Evolutionary conservation across 1,139 yeast species (phyloP), one percentile per base, ranked within the genome.

Genomic region (Diutina mesorugosa): DNA sequence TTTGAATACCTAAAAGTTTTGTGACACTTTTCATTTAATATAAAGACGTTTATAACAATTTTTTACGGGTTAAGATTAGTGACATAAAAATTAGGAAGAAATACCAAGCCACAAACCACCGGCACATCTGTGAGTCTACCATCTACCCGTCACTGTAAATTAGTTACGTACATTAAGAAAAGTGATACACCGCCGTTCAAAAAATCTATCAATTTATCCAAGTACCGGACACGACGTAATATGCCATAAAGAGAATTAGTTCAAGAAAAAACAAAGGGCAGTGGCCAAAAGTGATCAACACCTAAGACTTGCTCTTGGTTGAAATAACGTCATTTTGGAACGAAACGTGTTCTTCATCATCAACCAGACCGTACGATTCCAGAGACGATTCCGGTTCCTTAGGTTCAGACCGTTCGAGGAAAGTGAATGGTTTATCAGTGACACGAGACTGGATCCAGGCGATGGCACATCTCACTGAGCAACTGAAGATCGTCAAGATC

Each of bases 401-500:
- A 35, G 41, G 41, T 10, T 10, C 41, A n/a, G 41, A 45, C 29
- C 53, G 45, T 4, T 50, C 53, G 32, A 50, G 32, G 45, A 50
- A 50, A 5, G 53, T 50, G 32, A 12, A 50, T 8, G 53, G 53
- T 9, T 30, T 18, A 18, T 18, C 28, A 6, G 32, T 50, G 45
- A 7, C 5, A 10, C 32, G 32, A 18, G 41, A n/a, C 21, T 29
- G 35, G 5, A 32, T 14, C 45, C 41, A 50, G 32, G 32, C 53
- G 16, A 29, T 12, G 18, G n/a, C 35, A 16, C 21, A 38, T 8
- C 53, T n/a, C 12, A 38, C 32, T 5, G 29, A 45, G 18, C 53
- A 50, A 16, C 41, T 50, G 6, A 74, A 64, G 26, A 79, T 69
- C 1, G 89, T 84, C 60, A 85, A 73, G 2, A 85, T 60, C 2